Conservation (phyloP, 2,329 filamentous ascomycete genomes). For the Colletotrichum kahawae region DNA sequence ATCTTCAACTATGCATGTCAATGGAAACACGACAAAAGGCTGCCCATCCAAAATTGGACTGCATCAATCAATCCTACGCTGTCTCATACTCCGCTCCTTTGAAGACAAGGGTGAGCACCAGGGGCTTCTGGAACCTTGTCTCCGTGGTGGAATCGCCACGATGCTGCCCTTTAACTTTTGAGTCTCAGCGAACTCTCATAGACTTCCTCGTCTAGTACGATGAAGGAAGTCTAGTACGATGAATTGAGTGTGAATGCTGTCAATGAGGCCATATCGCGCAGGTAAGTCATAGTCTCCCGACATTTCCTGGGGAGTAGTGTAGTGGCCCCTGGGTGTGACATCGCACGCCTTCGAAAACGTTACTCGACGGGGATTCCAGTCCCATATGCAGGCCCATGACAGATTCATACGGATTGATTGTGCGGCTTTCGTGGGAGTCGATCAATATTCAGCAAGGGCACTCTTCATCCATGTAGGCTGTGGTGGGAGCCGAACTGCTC, state of each 20-base stretch:
- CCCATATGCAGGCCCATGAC: rapidly evolving
- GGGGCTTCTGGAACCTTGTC: background rate
- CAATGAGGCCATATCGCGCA: rapidly evolving
- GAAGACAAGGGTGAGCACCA: background rate
- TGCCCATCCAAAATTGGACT: background rate
- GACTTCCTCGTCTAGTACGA: rapidly evolving
- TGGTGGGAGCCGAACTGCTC: background rate
- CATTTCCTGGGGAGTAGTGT: background rate
- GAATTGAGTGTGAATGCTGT: background rate
- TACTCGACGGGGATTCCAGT: background rate
- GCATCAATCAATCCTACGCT: background rate
- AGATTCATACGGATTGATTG: background rate
- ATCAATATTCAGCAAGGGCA: background rate
- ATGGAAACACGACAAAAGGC: background rate
- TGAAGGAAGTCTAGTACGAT: rapidly evolving
- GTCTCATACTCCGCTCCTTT: background rate
- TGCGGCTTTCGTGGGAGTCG: rapidly evolving
- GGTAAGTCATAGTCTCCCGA: rapidly evolving
- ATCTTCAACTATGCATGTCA: background rate
- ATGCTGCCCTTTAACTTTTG: background rate
- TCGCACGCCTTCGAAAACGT: background rate
- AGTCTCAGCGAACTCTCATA: background rate
- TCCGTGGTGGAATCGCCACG: background rate
- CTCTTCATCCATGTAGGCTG: background rate
- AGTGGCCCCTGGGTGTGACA: rapidly evolving